phyloP scores from a whole-genome alignment of 2,329 filamentous ascomycete genomes.

The Arthroderma sp. region DNA sequence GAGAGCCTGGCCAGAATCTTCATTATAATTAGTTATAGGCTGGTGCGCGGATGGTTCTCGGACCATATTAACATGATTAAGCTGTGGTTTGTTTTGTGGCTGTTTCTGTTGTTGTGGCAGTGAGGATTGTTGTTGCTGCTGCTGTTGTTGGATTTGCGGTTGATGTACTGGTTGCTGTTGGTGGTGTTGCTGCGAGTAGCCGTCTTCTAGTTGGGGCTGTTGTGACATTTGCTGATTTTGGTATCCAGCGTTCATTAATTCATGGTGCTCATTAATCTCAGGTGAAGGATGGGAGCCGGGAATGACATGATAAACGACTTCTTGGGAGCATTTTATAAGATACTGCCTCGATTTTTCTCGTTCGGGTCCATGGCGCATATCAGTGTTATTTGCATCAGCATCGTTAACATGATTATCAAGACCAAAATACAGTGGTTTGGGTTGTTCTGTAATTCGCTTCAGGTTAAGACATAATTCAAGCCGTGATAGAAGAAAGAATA shows the following conservation, averaged over 20 bases:
- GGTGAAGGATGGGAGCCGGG: conserved; percentile 50
- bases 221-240: conserved; percentile 39
- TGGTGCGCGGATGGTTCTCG: conserved; percentile 47
- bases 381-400: conserved; percentile 31
- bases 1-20: conserved; percentile 26
- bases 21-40: conserved; percentile 37
- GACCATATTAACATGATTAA: conserved; percentile 33
- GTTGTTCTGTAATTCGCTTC: conserved; percentile 23
- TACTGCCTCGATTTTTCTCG: conserved; percentile 51
- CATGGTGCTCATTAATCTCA: conserved; percentile 31
- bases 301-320: conserved; percentile 55
- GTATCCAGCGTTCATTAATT: conserved; percentile 33
- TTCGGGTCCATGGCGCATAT: conserved; percentile 44
- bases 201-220: conserved; percentile 15
- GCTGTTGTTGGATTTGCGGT: conserved; percentile 27
- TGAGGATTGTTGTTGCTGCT: conserved; percentile 19
- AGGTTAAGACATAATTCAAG: background rate
- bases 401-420: conserved; percentile 35
- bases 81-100: conserved; percentile 34
- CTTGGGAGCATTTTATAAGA: conserved; percentile 52
- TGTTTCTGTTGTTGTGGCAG: conserved; percentile 13
- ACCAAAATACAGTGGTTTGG: conserved; percentile 37
- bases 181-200: conserved; percentile 45
- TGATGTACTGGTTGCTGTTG: conserved; percentile 43
- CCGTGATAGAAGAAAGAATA: background rate